phyloP scores from a whole-genome alignment of 805 yeast genomes.

The Sugiyamaella valdiviana region DNA sequence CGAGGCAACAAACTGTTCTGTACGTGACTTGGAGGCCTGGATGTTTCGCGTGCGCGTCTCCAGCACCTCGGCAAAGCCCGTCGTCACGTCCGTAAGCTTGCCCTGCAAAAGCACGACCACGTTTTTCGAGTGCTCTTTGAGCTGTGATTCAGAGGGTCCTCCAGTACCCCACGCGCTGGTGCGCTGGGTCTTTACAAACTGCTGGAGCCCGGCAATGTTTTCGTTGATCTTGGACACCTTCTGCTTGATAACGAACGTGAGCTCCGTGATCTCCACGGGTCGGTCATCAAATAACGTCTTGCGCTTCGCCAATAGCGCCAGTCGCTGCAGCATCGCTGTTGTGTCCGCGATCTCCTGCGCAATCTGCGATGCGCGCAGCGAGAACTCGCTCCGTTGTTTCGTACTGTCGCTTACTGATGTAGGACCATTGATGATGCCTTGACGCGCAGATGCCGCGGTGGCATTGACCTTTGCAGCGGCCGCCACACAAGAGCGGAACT shows the following conservation, averaged over 20 bases:
- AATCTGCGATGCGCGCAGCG: slow-evolving; percentile 64
- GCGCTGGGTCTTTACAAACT: slow-evolving; percentile 41
- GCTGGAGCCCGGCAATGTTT: slow-evolving; percentile 55
- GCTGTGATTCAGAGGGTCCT: slow-evolving; percentile 42
- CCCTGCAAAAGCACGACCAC: slow-evolving; percentile 83
- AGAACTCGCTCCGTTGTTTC: slow-evolving; percentile 49
- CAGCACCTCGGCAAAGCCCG: slow-evolving; percentile 84
- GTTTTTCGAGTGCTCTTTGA: slow-evolving; percentile 69
- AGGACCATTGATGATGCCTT: slow-evolving; percentile 15
- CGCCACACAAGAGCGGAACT: slow-evolving; percentile 85
- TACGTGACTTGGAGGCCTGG: slow-evolving; percentile 68
- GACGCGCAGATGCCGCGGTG: slow-evolving; percentile 25
- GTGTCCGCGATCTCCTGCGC: slow-evolving; percentile 87
- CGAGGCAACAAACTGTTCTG: slow-evolving; percentile 72
- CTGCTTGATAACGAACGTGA: slow-evolving; percentile 77
- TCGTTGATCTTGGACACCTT: slow-evolving; percentile 78
- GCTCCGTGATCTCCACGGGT: slow-evolving; percentile 87
- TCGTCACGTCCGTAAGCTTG: slow-evolving; percentile 85
- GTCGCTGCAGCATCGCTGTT: slow-evolving; percentile 69
- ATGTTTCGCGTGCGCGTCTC: slow-evolving; percentile 83
- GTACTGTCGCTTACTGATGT: slow-evolving; percentile 4
- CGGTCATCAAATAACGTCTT: slow-evolving; percentile 91
- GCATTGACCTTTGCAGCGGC: slow-evolving; percentile 60
- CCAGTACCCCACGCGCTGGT: slow-evolving; percentile 24
- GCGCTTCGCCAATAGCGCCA: slow-evolving; percentile 80